Conservation (phyloP, 2,329 filamentous ascomycete species). For the Xylariaceae sp. region DNA sequence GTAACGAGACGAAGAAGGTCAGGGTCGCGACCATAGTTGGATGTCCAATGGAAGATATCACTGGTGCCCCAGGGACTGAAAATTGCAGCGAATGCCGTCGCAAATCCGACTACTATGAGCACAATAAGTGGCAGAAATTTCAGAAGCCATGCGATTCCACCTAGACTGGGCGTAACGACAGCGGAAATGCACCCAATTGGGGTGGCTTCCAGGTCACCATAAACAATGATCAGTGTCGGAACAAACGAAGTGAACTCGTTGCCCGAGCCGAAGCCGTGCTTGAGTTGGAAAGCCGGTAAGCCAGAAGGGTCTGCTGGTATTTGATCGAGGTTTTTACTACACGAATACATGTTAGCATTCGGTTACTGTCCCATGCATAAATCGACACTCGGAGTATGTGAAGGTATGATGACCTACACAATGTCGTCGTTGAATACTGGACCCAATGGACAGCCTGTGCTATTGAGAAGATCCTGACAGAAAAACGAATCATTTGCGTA, state of each 20-base stretch:
- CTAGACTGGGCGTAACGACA: slow-evolving; percentile 80
- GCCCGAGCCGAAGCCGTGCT: slow-evolving; percentile 70
- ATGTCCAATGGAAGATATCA: slow-evolving; percentile 93
- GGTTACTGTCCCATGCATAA: slow-evolving; percentile 2
- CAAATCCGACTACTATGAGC: slow-evolving; percentile 73
- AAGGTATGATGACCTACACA: too few species aligned
- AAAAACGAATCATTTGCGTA: slow-evolving; percentile 57
- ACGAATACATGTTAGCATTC: slow-evolving; percentile 8
- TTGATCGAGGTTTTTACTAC: slow-evolving; percentile 4
- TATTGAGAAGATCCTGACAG: slow-evolving; percentile 59
- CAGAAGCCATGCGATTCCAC: slow-evolving; percentile 63
- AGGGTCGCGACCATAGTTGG: slow-evolving; percentile 91
- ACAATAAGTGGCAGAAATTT: slow-evolving; percentile 74
- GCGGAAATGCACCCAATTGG: slow-evolving; percentile 76
- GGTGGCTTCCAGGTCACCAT: slow-evolving; percentile 62
- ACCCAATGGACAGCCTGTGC: slow-evolving; percentile 67
- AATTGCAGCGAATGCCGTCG: slow-evolving; percentile 78
- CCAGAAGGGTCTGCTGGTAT: slow-evolving; percentile 28
- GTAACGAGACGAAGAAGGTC: slow-evolving; percentile 90
- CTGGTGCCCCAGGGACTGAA: slow-evolving; percentile 92
- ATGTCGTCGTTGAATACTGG: slow-evolving; percentile 75
- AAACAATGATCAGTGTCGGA: slow-evolving; percentile 67
- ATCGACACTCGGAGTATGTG: slow-evolving; percentile 34
- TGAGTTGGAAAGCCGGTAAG: slow-evolving; percentile 70
- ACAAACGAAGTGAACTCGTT: slow-evolving; percentile 84